A percentile compares a stretch with the other conserved stretches of the same genome.
Evolutionary conservation across 208 protist species (phyloP).

Genomic region (Naegleria fowleri): DNA sequence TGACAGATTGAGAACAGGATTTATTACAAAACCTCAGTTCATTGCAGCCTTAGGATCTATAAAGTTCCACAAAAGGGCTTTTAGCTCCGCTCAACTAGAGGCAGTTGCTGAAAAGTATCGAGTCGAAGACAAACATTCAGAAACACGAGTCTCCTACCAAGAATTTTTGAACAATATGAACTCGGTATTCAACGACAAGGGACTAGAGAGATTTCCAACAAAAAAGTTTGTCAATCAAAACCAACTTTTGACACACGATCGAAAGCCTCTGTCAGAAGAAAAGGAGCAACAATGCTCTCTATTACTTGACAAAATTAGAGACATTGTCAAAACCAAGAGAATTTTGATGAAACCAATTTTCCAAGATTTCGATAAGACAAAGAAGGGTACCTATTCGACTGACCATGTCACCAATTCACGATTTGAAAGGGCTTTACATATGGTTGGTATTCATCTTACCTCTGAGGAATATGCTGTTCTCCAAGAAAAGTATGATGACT

Average conservation of each 20-base stretch:
- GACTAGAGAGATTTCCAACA: conserved; percentile 34
- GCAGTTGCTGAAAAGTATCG: conserved; percentile 59
- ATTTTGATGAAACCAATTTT: conserved; percentile 70
- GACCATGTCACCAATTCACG: conserved; percentile 67
- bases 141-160: conserved; percentile 28
- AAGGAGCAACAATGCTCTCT: conserved; percentile 44
- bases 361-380: conserved; percentile 73
- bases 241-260: neutral
- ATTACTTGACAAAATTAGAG: conserved; percentile 57
- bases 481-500: conserved; percentile 64
- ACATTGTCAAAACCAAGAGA: conserved; percentile 57
- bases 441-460: conserved; percentile 68
- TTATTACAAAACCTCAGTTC: conserved; percentile 67
- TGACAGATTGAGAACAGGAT: conserved; percentile 70
- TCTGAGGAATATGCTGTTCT: conserved; percentile 64
- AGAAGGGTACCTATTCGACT: conserved; percentile 70
- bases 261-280: conserved; percentile 51
- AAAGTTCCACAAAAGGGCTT: conserved; percentile 61
- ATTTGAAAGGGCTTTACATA: conserved; percentile 67
- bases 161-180: conserved; percentile 36
- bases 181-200: conserved; percentile 19
- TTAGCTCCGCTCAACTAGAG: conserved; percentile 59
- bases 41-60: conserved; percentile 65
- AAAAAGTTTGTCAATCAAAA: neutral
- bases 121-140: conserved; percentile 26